phyloP scores from a whole-genome alignment of 2,329 filamentous ascomycete species.

The Colletotrichum lindemuthianum region DNA sequence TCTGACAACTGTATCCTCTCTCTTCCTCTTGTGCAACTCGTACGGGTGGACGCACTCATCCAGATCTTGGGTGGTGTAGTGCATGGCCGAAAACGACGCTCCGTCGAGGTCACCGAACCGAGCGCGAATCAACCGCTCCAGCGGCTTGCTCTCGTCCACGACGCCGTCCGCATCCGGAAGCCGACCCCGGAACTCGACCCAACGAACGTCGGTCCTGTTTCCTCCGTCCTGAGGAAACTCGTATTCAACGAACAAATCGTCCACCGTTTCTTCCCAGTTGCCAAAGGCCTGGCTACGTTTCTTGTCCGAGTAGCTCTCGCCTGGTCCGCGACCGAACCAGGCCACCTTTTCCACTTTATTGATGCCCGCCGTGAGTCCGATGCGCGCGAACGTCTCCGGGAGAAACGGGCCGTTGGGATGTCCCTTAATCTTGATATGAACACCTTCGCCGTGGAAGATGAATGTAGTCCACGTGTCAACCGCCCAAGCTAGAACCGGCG shows the following conservation, averaged over 20 bases:
- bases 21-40: conserved; percentile 61
- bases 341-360: conserved; percentile 50
- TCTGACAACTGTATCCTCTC: conserved; percentile 64
- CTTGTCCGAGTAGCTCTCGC: conserved; percentile 74
- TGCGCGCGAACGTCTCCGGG: conserved; percentile 68
- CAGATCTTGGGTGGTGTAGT: conserved; percentile 64
- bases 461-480: conserved; percentile 63
- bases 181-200: conserved; percentile 59
- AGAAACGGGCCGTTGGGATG: conserved; percentile 58
- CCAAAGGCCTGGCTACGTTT: conserved; percentile 69
- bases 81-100: conserved; percentile 65
- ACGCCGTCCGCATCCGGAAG: conserved; percentile 38
- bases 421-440: conserved; percentile 61
- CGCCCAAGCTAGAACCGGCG: conserved; percentile 71
- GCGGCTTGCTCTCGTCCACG: neutral
- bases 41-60: conserved; percentile 67
- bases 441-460: conserved; percentile 58
- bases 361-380: conserved; percentile 66
- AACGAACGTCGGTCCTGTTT: conserved; percentile 71
- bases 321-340: conserved; percentile 77
- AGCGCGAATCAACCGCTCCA: conserved; percentile 51
- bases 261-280: conserved; percentile 57
- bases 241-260: conserved; percentile 67
- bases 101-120: conserved; percentile 57
- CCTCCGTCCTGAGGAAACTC: conserved; percentile 76